Percentiles rank a stretch among this genome's conserved stretches.
Evolutionary conservation across 495 filamentous ascomycete species (phyloP).

Genomic region (Bacidia rubella): DNA sequence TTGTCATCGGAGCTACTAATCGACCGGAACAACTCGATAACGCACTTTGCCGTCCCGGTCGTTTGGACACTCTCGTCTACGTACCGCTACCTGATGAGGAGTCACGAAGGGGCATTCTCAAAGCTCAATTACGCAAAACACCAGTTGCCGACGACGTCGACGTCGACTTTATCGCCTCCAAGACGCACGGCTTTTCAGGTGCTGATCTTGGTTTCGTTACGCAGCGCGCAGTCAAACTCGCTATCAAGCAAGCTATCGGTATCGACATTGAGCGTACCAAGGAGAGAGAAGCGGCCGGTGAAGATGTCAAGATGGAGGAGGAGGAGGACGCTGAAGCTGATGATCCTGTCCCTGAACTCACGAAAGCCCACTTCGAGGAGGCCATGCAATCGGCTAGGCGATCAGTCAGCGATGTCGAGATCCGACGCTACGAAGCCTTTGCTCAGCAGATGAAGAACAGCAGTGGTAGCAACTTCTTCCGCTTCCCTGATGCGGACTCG

Average conservation of each 20-base stretch:
- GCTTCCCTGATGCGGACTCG: conserved; percentile 70
- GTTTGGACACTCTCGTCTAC: conserved; percentile 97
- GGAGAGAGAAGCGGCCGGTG: conserved; percentile 74
- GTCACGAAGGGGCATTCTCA: conserved; percentile 77
- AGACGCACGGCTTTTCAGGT: conserved; percentile 98
- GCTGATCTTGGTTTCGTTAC: conserved; percentile 98
- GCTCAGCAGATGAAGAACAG: conserved; percentile 98
- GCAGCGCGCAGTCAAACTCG: conserved; percentile 96
- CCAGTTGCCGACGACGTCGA: conserved; percentile 82
- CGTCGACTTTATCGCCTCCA: conserved; percentile 80
- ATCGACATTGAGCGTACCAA: conserved; percentile 78
- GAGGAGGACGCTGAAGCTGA: conserved; percentile 59
- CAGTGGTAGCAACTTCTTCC: conserved; percentile 89
- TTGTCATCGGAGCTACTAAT: conserved; percentile 98
- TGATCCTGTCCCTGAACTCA: conserved; percentile 93
- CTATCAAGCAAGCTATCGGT: conserved; percentile 94
- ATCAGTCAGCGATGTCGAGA: conserved; percentile 92
- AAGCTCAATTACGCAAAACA: conserved; percentile 95
- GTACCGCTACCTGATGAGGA: conserved; percentile 87
- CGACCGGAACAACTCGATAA: conserved; percentile 96
- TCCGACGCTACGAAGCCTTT: conserved; percentile 95
- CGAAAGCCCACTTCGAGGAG: conserved; percentile 95
- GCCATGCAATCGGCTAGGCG: conserved; percentile 87
- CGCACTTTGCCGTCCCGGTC: conserved; percentile 91
- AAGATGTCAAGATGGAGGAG: conserved; percentile 67